phyloP scores from a whole-genome alignment of 305 asterid genomes.

The Coffea humblotiana region DNA sequence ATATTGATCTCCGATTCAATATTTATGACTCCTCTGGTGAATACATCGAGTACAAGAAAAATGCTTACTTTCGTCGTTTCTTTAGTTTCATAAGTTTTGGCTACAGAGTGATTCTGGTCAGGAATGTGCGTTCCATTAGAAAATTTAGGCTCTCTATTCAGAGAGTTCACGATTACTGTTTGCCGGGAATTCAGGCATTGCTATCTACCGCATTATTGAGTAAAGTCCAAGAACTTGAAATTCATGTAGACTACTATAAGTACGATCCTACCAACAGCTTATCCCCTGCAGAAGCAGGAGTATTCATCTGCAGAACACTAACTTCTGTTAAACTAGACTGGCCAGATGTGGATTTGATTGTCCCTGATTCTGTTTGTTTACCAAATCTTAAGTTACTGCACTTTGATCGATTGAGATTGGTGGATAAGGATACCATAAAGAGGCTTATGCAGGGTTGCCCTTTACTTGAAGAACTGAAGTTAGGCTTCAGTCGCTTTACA shows the following conservation, averaged over 20 bases:
- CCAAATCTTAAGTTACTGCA: slow-evolving; percentile 7
- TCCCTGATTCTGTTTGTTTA: neutral
- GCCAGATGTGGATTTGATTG: neutral
- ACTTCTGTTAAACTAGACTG: slow-evolving; percentile 3
- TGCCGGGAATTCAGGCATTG: neutral
- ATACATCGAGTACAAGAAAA: neutral
- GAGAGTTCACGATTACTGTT: neutral
- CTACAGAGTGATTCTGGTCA: neutral
- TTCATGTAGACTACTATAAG: neutral
- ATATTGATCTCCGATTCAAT: slow-evolving; percentile 8
- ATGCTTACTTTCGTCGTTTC: neutral
- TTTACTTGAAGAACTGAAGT: neutral
- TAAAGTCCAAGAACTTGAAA: slow-evolving; percentile 7
- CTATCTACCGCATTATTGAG: neutral
- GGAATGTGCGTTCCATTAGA: neutral
- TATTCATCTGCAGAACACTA: neutral
- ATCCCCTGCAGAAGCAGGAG: neutral
- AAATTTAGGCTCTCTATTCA: slow-evolving; percentile 1
- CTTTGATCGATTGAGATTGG: neutral
- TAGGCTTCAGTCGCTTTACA: neutral
- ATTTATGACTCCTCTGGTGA: neutral
- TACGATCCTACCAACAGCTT: neutral
- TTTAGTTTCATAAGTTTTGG: slow-evolving; percentile 7
- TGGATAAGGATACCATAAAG: neutral
- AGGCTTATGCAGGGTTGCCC: slow-evolving; percentile 17